These are phyloP conservation scores for Epicoccum sorghinum DNA, from an alignment of 2,329 filamentous ascomycete species.

Conservation along the genomic window DNA sequence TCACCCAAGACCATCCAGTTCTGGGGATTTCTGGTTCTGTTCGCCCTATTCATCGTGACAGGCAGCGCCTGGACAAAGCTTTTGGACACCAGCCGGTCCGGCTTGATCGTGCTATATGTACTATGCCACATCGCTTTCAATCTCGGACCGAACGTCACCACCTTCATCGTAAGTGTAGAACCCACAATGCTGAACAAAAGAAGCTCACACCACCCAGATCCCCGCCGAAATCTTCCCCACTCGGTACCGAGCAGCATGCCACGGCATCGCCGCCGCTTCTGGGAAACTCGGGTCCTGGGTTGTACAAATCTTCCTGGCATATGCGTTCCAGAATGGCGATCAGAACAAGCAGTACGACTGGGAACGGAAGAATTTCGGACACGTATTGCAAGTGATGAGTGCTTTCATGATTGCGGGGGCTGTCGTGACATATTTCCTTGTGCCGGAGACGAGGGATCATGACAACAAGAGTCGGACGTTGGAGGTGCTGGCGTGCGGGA, in stretches of 20 bases:
- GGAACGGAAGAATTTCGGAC: conserved; percentile 38
- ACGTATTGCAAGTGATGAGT: conserved; percentile 42
- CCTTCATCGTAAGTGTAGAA: conserved; percentile 40
- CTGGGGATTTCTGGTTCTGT: conserved; percentile 42
- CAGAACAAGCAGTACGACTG: conserved; percentile 24
- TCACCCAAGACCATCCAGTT: conserved; percentile 43
- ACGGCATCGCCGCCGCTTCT: conserved; percentile 60
- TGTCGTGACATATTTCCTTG: conserved; percentile 38
- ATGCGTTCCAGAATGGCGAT: conserved; percentile 31
- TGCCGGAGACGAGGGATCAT: conserved; percentile 42
- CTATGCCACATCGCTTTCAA: conserved; percentile 45
- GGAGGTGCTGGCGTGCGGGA: conserved; percentile 40
- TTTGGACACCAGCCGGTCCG: conserved; percentile 30
- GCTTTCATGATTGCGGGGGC: conserved; percentile 44
- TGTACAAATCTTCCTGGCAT: conserved; percentile 49
- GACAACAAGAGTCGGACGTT: conserved; percentile 42
- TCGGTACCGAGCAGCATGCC: conserved; percentile 59
- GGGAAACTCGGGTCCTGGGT: conserved; percentile 61
- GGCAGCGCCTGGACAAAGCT: conserved; percentile 40
- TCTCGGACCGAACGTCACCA: conserved; percentile 44
- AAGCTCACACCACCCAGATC: conserved; percentile 54
- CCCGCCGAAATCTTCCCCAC: conserved; percentile 65
- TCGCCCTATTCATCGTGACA: conserved; percentile 41
- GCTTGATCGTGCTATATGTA: conserved; percentile 41
- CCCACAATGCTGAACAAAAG: no score